Base-by-base conservation (phyloP, 176 grass and related monocot genomes). In the Avena insularis region DNA sequence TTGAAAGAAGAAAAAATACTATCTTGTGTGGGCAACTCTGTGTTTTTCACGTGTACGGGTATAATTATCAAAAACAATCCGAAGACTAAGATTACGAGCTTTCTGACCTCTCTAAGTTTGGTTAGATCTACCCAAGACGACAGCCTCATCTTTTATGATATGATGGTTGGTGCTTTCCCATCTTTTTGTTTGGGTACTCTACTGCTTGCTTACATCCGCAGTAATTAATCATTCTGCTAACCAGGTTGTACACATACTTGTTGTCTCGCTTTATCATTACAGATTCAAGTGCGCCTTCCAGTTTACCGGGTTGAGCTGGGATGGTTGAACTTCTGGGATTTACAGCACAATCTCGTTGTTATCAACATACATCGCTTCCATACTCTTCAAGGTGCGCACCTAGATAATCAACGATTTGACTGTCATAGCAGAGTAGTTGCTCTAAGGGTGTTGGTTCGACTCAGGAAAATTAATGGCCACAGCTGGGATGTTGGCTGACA, bases 201-300 rank as follows among this genome's bases (percentile, higher is more conserved):
- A 40, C 8, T 40, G 66, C 66, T 70, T 70, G 66, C 66, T 20
- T 70, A 70, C 66, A 70, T 5, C 64, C 36, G 5, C 13, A 53
- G 50, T 13, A 53, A 53, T 53, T 8, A 67, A 67, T 15, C 64
- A 8, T 67, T 66, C 25, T 66, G 63, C 63, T 66, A 66, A 66
- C 21, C 60, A 12, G 60, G 58, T 8, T 1, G 21, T 40, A 40
- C 47, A 12, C 15, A 15, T 66, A 16, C 63, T 67, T 68, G 65
- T 68, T 68, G 14, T 21, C 9, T 46, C 5, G 36, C 69, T 72
- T 45, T 73, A 48, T 73, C 45, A 23, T 49, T 23, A 0, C 71
- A 74, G 71, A 49, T 74, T 74, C 17, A 74, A 74, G 71, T 74
- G 43, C 45, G 45, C 71, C 71, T 74, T 49, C 71, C 45, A 48